Evolutionary conservation across 345 rosid genomes (phyloP).

Genomic region (Hypericum perforatum): DNA sequence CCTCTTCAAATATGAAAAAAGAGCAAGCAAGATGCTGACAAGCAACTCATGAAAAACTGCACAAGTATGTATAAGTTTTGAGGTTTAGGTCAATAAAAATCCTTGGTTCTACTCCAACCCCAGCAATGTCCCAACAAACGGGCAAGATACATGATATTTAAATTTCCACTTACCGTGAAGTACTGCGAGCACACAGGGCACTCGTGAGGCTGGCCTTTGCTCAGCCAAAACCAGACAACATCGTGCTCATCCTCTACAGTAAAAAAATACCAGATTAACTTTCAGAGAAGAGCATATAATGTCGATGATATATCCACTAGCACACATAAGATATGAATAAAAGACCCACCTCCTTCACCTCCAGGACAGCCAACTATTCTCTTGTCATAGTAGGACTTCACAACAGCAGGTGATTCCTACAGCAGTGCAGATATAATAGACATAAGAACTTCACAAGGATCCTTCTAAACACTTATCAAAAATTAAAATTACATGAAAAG

Average conservation of each 20-base stretch:
- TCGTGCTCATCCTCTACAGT: constrained; percentile 86
- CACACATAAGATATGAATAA: background rate
- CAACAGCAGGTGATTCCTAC: constrained; percentile 68
- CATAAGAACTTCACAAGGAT: background rate
- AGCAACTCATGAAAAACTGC: too few species aligned
- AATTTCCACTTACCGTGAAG: constrained; percentile 54
- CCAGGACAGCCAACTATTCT: constrained; percentile 91
- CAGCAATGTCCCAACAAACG: background rate
- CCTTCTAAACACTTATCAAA: background rate
- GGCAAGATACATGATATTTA: constrained; percentile 1
- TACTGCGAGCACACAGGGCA: constrained; percentile 83
- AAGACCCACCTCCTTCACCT: constrained; percentile 66
- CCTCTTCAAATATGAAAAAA: too few species aligned
- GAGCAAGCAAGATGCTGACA: too few species aligned
- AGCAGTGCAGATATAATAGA: constrained; percentile 2
- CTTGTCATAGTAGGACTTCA: constrained; percentile 62
- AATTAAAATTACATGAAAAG: background rate
- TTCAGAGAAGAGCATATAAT: background rate
- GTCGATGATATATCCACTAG: background rate
- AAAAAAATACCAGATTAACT: background rate
- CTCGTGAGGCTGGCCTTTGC: constrained; percentile 71
- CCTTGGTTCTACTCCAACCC: background rate
- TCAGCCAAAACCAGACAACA: constrained; percentile 96
- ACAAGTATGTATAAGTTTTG: background rate
- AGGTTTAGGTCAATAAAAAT: constrained; percentile 6